Evolutionary conservation across 164 flowering plant genomes (phyloP).

Genomic region (Santalum album): DNA sequence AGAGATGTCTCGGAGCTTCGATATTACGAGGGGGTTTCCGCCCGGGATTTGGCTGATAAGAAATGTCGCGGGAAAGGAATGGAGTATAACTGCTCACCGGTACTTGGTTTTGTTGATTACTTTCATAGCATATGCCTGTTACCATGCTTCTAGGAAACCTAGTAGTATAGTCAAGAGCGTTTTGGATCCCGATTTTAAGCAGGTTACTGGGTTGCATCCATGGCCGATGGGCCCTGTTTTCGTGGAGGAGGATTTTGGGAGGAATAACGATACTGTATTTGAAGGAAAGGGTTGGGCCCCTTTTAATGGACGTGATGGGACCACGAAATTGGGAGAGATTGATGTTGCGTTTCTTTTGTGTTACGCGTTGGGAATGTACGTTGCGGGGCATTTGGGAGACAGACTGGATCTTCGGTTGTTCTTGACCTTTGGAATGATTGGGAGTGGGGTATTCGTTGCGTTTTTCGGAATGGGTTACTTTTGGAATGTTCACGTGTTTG

Average conservation of each 20-base stretch:
- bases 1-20: constrained; percentile 10
- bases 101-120: constrained; percentile 61
- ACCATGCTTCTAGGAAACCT: constrained; percentile 90
- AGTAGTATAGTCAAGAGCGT: constrained; percentile 87
- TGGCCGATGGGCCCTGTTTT: constrained; percentile 67
- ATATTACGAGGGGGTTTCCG: constrained; percentile 28
- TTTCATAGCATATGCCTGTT: constrained; percentile 77
- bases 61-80: constrained; percentile 40
- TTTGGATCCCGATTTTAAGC: constrained; percentile 41
- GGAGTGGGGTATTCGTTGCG: constrained; percentile 80
- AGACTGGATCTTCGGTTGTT: constrained; percentile 65
- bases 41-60: constrained; percentile 52
- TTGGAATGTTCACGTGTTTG: constrained; percentile 58
- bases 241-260: constrained; percentile 19
- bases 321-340: constrained; percentile 73
- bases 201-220: constrained; percentile 6
- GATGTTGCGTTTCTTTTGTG: constrained; percentile 87
- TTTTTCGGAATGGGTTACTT: constrained; percentile 84
- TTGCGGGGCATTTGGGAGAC: constrained; percentile 90
- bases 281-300: constrained; percentile 62
- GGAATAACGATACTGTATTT: constrained; percentile 3
- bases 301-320: constrained; percentile 66
- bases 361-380: constrained; percentile 79
- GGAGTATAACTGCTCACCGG: constrained; percentile 43
- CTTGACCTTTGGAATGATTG: constrained; percentile 76